Percentiles rank a stretch among this genome's conserved stretches.
Conservation (phyloP, 2,329 filamentous ascomycete genomes). For the Fusarium tricinctum region DNA sequence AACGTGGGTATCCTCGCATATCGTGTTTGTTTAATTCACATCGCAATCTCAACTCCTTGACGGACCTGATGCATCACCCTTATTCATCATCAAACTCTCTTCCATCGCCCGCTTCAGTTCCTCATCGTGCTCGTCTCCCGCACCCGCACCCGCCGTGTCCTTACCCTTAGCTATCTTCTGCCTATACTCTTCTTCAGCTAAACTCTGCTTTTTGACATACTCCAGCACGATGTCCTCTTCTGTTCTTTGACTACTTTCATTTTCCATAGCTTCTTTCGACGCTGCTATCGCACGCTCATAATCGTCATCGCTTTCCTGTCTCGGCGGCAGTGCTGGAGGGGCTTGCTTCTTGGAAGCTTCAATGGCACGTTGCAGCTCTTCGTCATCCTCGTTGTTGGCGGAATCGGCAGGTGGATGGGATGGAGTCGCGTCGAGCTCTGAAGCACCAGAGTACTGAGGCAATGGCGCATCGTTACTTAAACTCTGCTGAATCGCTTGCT, state of each 20-base stretch:
- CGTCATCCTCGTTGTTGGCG: constrained; percentile 51
- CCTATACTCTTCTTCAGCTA: constrained; percentile 73
- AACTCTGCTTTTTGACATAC: constrained; percentile 81
- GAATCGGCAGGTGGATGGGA: background rate
- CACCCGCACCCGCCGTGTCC: constrained; percentile 50
- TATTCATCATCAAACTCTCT: constrained; percentile 65
- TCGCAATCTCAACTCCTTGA: constrained; percentile 38
- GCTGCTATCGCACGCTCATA: constrained; percentile 59
- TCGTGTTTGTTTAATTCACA: constrained; percentile 11
- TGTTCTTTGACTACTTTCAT: constrained; percentile 60
- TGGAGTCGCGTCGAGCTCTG: constrained; percentile 29
- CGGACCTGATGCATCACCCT: constrained; percentile 47
- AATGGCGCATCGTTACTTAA: constrained; percentile 49
- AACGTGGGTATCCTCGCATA: constrained; percentile 35
- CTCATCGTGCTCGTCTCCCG: constrained; percentile 63
- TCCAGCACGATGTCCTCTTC: constrained; percentile 81
- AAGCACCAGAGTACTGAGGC: constrained; percentile 40
- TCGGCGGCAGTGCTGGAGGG: constrained; percentile 27
- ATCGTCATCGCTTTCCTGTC: constrained; percentile 47
- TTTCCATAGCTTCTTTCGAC: constrained; percentile 57
- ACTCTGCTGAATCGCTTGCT: constrained; percentile 69
- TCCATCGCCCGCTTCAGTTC: constrained; percentile 69
- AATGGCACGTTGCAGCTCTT: constrained; percentile 57
- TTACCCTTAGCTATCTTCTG: constrained; percentile 54
- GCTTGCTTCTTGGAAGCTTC: constrained; percentile 57